A percentile compares a stretch with the other conserved stretches of the same genome.
These are phyloP conservation scores for Cryptosporidium ryanae DNA, from an alignment of 169 alveolate genomes.

Conservation along the genomic window DNA sequence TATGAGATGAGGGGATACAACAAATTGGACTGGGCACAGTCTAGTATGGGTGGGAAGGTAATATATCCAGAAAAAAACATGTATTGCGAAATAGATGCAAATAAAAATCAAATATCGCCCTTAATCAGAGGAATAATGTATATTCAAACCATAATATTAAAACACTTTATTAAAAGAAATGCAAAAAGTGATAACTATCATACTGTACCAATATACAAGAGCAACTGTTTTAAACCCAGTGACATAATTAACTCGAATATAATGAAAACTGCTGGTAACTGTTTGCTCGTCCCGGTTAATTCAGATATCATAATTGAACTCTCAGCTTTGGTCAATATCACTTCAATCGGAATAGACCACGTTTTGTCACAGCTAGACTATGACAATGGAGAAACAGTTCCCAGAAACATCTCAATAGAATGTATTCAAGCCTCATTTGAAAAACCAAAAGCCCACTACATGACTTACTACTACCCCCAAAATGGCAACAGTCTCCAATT, in stretches of 20 bases:
- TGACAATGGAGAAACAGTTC: constrained; percentile 62
- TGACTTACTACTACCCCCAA: constrained; percentile 54
- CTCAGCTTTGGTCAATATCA: constrained; percentile 29
- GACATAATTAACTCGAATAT: constrained; percentile 17
- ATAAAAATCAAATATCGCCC: constrained; percentile 1
- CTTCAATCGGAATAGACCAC: constrained; percentile 51
- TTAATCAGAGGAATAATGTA: neutral
- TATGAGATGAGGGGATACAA: constrained; percentile 26
- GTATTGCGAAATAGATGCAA: neutral
- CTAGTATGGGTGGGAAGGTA: constrained; percentile 61
- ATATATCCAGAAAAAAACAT: constrained; percentile 28
- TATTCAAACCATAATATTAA: neutral
- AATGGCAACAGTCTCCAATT: constrained; percentile 20
- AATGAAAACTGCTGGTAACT: constrained; percentile 26
- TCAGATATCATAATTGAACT: constrained; percentile 21
- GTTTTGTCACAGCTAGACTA: constrained; percentile 39
- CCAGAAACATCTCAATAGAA: constrained; percentile 42
- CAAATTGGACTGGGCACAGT: constrained; percentile 63
- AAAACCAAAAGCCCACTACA: neutral
- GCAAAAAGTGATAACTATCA: neutral
- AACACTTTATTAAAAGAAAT: neutral
- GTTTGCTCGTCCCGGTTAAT: constrained; percentile 7
- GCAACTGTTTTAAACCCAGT: constrained; percentile 37
- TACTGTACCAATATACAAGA: constrained; percentile 7
- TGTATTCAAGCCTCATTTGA: constrained; percentile 18